phyloP scores from a whole-genome alignment of 1,284 basidiomycete genomes.

The Agroathelia rolfsii region DNA sequence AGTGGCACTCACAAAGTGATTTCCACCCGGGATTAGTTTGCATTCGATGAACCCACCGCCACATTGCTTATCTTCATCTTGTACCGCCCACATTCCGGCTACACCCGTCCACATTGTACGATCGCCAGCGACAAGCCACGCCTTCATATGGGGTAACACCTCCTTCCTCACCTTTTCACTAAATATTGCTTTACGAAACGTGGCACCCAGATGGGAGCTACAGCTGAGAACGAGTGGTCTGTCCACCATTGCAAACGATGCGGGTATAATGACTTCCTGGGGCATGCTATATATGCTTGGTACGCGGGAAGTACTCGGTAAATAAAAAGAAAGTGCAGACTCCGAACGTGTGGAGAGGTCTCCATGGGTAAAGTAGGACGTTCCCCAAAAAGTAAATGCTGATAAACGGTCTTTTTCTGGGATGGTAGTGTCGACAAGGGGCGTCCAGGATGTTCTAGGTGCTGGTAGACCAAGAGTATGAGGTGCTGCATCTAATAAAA shows the following conservation, averaged over 20 bases:
- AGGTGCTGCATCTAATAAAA: conserved; percentile 17
- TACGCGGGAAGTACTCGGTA: conserved; percentile 12
- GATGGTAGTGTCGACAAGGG: conserved; percentile 13
- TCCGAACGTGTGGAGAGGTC: conserved; percentile 20
- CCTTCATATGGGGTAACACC: too few relatives aligned
- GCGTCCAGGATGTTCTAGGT: conserved; percentile 13
- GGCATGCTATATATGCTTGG: conserved; percentile 16
- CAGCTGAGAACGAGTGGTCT: too few relatives aligned
- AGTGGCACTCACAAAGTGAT: conserved; percentile 22
- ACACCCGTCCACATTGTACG: conserved; percentile 11
- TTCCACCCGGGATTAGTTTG: conserved; percentile 16
- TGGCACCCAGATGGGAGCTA: too few relatives aligned
- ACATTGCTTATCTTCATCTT: conserved; percentile 16
- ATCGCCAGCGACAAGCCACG: too few relatives aligned
- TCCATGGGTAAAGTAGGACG: conserved; percentile 25
- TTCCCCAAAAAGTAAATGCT: conserved; percentile 20
- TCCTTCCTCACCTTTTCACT: too few relatives aligned
- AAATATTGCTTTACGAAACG: too few relatives aligned
- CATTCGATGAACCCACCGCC: conserved; percentile 17
- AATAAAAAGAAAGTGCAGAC: conserved; percentile 11
- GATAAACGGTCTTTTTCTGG: conserved; percentile 12
- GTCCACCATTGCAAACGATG: too few relatives aligned
- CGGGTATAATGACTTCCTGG: too few relatives aligned
- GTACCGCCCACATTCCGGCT: conserved; percentile 16
- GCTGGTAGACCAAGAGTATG: conserved; percentile 15